These are phyloP conservation scores for Holtermannia corniformis DNA, from an alignment of 768 basidiomycete genomes.

Conservation along the genomic window DNA sequence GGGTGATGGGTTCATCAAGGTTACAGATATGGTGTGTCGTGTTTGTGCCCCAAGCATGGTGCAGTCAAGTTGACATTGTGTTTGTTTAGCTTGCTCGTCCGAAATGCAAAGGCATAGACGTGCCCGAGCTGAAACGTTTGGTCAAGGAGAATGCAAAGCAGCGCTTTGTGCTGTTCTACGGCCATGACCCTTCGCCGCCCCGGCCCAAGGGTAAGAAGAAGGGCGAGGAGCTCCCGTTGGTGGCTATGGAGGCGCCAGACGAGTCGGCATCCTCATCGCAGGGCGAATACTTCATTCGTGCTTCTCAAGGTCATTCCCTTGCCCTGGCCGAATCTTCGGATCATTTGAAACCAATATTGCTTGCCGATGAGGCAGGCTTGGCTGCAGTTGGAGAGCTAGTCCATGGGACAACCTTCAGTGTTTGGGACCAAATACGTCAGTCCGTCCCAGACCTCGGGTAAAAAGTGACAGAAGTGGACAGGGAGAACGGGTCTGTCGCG, in stretches of 20 bases:
- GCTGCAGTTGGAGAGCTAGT: constrained; percentile 48
- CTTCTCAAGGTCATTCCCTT: constrained; percentile 39
- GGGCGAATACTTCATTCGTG: constrained; percentile 38
- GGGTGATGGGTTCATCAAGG: constrained; percentile 72
- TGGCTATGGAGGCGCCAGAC: constrained; percentile 6
- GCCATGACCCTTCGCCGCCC: constrained; percentile 31
- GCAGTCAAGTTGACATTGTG: constrained; percentile 10
- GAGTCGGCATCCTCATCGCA: not conserved
- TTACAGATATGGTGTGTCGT: constrained; percentile 72
- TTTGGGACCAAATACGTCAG: constrained; percentile 36
- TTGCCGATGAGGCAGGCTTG: constrained; percentile 49
- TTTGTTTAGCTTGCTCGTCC: constrained; percentile 55
- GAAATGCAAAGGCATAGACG: constrained; percentile 55
- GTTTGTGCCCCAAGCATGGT: constrained; percentile 39
- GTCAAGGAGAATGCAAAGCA: constrained; percentile 41
- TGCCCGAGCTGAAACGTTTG: constrained; percentile 35
- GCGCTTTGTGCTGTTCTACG: constrained; percentile 39
- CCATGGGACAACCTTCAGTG: constrained; percentile 33
- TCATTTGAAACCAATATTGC: constrained; percentile 22
- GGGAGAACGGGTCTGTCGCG: constrained; percentile 63
- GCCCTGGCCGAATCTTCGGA: constrained; percentile 24
- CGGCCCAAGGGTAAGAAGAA: constrained; percentile 18
- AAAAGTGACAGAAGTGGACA: constrained; percentile 34
- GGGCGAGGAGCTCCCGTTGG: constrained; percentile 18
- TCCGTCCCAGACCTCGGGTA: not conserved